Percentiles rank a stretch among this genome's conserved stretches.
These are phyloP conservation scores for Sisymbrium altissimum DNA, from an alignment of 345 rosid species.

Conservation along the genomic window DNA sequence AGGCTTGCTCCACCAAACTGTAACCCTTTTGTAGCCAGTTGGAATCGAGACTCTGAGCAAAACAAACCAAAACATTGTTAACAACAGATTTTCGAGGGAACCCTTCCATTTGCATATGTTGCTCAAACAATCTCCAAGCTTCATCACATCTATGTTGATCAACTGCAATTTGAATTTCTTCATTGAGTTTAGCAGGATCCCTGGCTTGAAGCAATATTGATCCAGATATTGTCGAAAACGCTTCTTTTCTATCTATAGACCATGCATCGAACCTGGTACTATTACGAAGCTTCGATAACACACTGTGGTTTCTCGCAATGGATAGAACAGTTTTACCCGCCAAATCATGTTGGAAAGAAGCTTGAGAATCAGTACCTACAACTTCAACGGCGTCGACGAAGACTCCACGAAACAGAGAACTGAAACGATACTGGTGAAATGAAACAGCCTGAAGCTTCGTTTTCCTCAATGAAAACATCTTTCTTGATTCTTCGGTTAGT, in stretches of 20 bases:
- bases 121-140: slow-evolving; percentile 68
- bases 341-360: slow-evolving; percentile 13
- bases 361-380: slow-evolving; percentile 18
- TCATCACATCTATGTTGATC: slow-evolving; percentile 48
- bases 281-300: slow-evolving; percentile 1
- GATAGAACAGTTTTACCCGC: not conserved
- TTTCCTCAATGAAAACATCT: slow-evolving; percentile 23
- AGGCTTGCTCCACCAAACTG: slow-evolving; percentile 63
- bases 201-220: slow-evolving; percentile 76
- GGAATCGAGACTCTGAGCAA: slow-evolving; percentile 55
- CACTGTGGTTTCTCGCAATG: not conserved
- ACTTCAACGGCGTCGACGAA: slow-evolving; percentile 9
- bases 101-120: slow-evolving; percentile 79
- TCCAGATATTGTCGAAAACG: slow-evolving; percentile 46
- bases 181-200: slow-evolving; percentile 64
- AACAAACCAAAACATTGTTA: slow-evolving; percentile 54
- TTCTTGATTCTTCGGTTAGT: not conserved
- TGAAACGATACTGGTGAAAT: slow-evolving; percentile 10
- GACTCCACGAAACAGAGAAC: slow-evolving; percentile 25
- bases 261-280: not conserved
- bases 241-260: slow-evolving; percentile 19
- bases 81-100: slow-evolving; percentile 72
- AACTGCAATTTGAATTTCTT: slow-evolving; percentile 60
- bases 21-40: slow-evolving; percentile 64
- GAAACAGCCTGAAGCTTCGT: slow-evolving; percentile 15